Base-by-base conservation (phyloP, 768 basidiomycete genomes). In the Rhodosporidiobolus sp. region DNA sequence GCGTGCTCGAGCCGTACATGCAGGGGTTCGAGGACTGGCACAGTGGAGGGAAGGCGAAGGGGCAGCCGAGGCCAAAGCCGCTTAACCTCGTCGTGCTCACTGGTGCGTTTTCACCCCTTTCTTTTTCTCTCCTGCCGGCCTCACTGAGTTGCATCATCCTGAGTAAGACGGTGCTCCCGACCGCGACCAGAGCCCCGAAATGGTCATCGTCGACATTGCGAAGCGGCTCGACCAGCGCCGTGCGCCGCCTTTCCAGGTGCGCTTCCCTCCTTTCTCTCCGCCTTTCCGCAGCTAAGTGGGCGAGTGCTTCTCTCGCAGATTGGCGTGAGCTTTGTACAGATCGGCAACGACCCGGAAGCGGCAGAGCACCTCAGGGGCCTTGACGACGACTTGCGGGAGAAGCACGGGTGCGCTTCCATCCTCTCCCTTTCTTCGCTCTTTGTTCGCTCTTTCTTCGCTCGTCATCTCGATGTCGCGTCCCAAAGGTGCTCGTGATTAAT, bases 321-420 rank as follows among this genome's bases (percentile, higher is more conserved):
- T 10, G 83, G 85, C 17, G 79, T 86, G 38, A 88, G 89, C 73
- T 89, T 91, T 62, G 85, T 91, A 2, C 90, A 90, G 79, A 86
- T 91, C 48, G 89, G 89, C 9, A 79, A 85, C 56, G 79, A 81
- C 46, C 6, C 26, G 4, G 55, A 57, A 24, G 65, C 67, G 26
- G 46, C 67, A 3, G 67, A 62, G n/a, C 67, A 68, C 45, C n/a
- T 69, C 17, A 35, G 62, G 6, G 26, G 28, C 10, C 55, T 69
- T 26, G 68, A 69, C 61, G 69, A 70, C 49, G 69, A 70, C 45
- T 52, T 70, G 49, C 52, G 43, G 46, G 43, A 58, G 28, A 70
- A 70, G 69, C 69, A 70, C 32, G 48, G 55, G 65, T 66, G 34
- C 30, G 49, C 26, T 20, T 26, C 12, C 50, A 12, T 20, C 35